These are phyloP conservation scores for Akanthomyces uredinophilus DNA, from an alignment of 2,329 filamentous ascomycete genomes.

Conservation along the genomic window DNA sequence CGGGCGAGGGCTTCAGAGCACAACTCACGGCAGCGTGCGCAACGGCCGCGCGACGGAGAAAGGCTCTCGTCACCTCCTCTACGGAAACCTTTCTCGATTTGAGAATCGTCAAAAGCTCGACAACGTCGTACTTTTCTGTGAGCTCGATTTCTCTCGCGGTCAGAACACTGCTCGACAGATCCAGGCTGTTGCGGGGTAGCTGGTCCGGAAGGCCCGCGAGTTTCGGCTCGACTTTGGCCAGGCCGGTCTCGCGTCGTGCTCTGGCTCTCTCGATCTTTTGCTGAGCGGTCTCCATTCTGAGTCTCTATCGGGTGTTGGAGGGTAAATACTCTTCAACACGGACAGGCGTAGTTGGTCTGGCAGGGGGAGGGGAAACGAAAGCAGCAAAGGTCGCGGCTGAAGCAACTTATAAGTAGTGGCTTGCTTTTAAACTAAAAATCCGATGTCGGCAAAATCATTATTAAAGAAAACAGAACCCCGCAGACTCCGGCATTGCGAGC, in stretches of 20 bases:
- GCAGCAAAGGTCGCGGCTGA: not conserved
- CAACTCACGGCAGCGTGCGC: conserved; percentile 14
- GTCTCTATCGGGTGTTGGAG: not conserved
- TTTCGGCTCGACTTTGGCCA: conserved; percentile 18
- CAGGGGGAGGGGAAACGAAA: not conserved
- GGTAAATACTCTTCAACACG: not conserved
- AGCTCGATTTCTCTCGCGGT: conserved; percentile 25
- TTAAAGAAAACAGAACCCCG: not conserved
- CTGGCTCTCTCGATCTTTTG: conserved; percentile 14
- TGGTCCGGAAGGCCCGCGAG: conserved; percentile 14
- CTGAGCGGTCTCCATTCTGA: conserved; percentile 5
- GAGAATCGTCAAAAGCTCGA: conserved; percentile 18
- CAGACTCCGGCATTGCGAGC: not conserved
- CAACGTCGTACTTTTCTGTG: conserved; percentile 24
- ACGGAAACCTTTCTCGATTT: conserved; percentile 9
- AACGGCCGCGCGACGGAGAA: conserved; percentile 14
- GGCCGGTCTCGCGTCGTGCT: conserved; percentile 14
- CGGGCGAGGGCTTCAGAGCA: too few relatives aligned
- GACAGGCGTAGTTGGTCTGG: not conserved
- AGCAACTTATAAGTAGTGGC: not conserved
- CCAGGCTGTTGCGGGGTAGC: conserved; percentile 21
- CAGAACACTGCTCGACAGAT: conserved; percentile 20
- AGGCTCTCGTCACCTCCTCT: conserved; percentile 13
- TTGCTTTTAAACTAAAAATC: not conserved
- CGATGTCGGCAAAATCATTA: conserved; percentile 3